Evolutionary conservation across 441 rosid species (phyloP).

Genomic region (Syzygium syzygioides): DNA sequence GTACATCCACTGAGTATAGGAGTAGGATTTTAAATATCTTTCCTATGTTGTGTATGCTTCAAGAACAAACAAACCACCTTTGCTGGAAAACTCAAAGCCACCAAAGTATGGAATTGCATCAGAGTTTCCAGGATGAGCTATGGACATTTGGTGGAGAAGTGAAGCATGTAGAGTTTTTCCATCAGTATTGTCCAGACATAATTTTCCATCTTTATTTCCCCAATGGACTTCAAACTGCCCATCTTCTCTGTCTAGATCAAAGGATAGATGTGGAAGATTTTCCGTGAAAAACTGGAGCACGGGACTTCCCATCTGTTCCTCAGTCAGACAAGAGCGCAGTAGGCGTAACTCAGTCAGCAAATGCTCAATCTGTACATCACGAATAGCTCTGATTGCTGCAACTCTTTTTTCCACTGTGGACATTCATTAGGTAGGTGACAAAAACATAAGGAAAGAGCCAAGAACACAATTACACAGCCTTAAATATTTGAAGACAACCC

Average conservation of each 20-base stretch:
- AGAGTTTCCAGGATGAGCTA: conserved; percentile 38
- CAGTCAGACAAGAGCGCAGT: conserved; percentile 45
- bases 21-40: not conserved
- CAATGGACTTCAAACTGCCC: conserved; percentile 42
- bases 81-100: conserved; percentile 45
- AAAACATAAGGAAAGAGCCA: not conserved
- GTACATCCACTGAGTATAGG: not conserved
- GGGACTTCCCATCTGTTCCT: conserved; percentile 50
- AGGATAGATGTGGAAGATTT: conserved; percentile 45
- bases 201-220: conserved; percentile 30
- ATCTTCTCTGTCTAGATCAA: conserved; percentile 30
- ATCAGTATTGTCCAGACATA: conserved; percentile 18
- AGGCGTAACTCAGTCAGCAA: conserved; percentile 46
- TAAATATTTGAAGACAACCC: not conserved
- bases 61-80: conserved; percentile 21
- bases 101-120: conserved; percentile 25
- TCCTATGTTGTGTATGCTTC: not conserved
- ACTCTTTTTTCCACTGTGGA: conserved; percentile 49
- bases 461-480: not conserved
- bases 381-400: conserved; percentile 62
- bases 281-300: conserved; percentile 49
- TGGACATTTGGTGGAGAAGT: conserved; percentile 46
- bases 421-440: not conserved
- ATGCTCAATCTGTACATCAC: conserved; percentile 70
- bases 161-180: conserved; percentile 40